phyloP scores from a whole-genome alignment of 441 rosid genomes.

The Lagerstroemia fauriei region DNA sequence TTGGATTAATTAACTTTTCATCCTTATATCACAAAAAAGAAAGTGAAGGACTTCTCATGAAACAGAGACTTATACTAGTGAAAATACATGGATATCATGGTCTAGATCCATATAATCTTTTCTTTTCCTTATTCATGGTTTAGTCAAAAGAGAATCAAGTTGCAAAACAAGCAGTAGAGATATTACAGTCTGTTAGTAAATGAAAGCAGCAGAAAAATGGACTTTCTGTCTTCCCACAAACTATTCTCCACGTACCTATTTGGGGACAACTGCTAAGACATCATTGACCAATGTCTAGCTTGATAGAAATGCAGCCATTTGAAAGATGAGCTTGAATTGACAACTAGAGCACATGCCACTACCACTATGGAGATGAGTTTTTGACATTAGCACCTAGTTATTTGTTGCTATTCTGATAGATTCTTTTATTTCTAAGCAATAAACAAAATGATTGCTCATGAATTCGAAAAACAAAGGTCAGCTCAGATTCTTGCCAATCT shows the following conservation, averaged over 20 bases:
- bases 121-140: background rate
- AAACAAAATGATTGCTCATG: background rate
- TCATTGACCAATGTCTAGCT: no score
- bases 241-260: background rate
- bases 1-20: background rate
- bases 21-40: background rate
- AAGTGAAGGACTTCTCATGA: background rate
- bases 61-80: background rate
- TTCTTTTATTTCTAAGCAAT: background rate
- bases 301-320: no score
- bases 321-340: background rate
- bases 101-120: no score
- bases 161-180: no score
- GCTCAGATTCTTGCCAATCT: background rate
- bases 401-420: background rate
- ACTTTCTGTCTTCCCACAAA: background rate
- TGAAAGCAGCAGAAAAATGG: background rate
- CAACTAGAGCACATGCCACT: background rate
- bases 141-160: background rate
- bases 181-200: no score
- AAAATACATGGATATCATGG: background rate
- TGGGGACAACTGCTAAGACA: background rate
- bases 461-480: background rate
- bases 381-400: no score
- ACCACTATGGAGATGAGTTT: background rate